A percentile compares a stretch with the other conserved stretches of the same genome.
Conservation (phyloP, 2,329 filamentous ascomycete species). For the Teratosphaeria epicoccoides region DNA sequence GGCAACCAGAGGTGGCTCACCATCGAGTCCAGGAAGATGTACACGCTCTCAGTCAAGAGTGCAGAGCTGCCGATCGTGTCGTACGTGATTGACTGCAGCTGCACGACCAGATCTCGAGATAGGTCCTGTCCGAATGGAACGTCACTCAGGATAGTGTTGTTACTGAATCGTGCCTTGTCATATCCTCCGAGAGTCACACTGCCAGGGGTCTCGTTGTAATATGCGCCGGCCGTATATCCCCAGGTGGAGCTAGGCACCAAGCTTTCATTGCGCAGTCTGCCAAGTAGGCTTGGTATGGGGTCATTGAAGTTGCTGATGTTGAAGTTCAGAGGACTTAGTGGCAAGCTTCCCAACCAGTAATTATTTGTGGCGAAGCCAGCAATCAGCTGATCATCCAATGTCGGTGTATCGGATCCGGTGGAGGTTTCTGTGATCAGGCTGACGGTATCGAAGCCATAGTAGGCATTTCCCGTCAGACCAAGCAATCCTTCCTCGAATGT, state of each 20-base stretch:
- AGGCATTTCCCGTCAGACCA: slow-evolving; percentile 17
- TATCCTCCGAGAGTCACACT: slow-evolving; percentile 34
- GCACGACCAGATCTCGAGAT: slow-evolving; percentile 16
- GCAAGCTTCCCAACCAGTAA: neutral
- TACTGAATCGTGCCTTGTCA: slow-evolving; percentile 28
- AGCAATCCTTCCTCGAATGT: slow-evolving; percentile 14
- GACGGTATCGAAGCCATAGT: slow-evolving; percentile 30
- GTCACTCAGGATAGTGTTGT: slow-evolving; percentile 13
- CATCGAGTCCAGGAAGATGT: slow-evolving; percentile 30
- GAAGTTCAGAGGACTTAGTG: neutral
- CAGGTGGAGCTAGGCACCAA: too few species aligned
- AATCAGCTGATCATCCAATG: too few species aligned
- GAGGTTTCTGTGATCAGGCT: slow-evolving; percentile 11
- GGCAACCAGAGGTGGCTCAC: slow-evolving; percentile 34
- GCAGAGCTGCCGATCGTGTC: slow-evolving; percentile 16
- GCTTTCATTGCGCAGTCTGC: too few species aligned
- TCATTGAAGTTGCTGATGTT: neutral
- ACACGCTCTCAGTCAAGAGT: slow-evolving; percentile 8
- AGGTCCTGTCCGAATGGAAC: slow-evolving; percentile 24
- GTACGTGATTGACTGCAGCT: slow-evolving; percentile 15
- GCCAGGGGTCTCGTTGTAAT: slow-evolving; percentile 18
- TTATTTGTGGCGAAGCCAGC: neutral
- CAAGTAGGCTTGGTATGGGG: too few species aligned
- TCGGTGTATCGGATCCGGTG: too few species aligned
- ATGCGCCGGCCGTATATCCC: slow-evolving; percentile 21